Evolutionary conservation across 495 filamentous ascomycete species (phyloP).

Genomic region (Hypoxylon cercidicola): DNA sequence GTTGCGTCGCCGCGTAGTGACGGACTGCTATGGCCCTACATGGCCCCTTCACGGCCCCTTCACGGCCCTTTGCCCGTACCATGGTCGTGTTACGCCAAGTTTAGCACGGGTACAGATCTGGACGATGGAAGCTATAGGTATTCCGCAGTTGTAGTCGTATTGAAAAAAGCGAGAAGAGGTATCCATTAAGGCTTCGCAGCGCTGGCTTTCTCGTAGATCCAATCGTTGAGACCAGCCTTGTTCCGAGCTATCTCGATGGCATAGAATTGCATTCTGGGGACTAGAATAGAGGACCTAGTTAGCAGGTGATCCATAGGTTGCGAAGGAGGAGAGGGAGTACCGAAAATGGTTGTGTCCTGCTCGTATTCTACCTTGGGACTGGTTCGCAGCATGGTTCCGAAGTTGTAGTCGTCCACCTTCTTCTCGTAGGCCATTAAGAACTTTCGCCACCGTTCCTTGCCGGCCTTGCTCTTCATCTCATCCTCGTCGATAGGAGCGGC

Average conservation of each 20-base stretch:
- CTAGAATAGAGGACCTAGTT: conserved; percentile 46
- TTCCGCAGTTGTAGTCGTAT: background rate
- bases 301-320: background rate
- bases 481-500: conserved; percentile 84
- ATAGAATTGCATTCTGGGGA: conserved; percentile 97
- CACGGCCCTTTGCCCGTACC: background rate
- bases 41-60: no score
- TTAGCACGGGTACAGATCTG: no score
- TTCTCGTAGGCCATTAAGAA: conserved; percentile 96
- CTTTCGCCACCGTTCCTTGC: conserved; percentile 95
- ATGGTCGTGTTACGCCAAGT: background rate
- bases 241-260: conserved; percentile 96
- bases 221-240: conserved; percentile 89
- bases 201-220: conserved; percentile 83
- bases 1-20: background rate
- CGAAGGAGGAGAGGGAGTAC: conserved; percentile 51
- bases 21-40: no score
- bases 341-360: conserved; percentile 91
- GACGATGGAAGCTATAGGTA: background rate
- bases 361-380: conserved; percentile 86
- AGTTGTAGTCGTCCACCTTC: conserved; percentile 94
- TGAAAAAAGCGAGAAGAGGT: background rate
- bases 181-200: conserved; percentile 42
- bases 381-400: conserved; percentile 88
- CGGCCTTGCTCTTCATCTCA: conserved; percentile 95